phyloP scores from a whole-genome alignment of 306 rosid species.

The Cicer judaicum region DNA sequence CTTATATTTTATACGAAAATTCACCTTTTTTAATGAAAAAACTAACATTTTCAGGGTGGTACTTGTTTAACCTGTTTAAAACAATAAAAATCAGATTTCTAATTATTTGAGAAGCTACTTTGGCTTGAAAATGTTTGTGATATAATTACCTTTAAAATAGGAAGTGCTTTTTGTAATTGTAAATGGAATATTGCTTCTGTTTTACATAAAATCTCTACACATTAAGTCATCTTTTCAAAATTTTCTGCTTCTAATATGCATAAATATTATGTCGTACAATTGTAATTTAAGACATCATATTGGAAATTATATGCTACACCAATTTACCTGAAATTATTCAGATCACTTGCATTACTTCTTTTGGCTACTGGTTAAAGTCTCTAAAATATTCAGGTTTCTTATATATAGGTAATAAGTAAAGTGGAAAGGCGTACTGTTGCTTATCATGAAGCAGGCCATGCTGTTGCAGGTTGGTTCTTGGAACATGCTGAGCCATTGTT shows the following conservation, averaged over 20 bases:
- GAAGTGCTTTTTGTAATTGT: neutral
- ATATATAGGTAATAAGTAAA: slow-evolving; percentile 87
- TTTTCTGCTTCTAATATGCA: slow-evolving; percentile 12
- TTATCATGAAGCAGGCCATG: slow-evolving; percentile 97
- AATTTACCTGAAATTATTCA: slow-evolving; percentile 17
- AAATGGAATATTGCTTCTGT: neutral
- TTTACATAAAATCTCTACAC: neutral
- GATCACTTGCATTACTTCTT: neutral
- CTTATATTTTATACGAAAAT: neutral
- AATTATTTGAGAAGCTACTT: neutral
- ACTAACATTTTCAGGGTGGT: neutral
- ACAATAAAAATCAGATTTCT: neutral
- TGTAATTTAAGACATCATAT: neutral
- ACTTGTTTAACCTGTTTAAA: neutral
- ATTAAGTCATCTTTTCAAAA: neutral
- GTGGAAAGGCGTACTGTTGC: slow-evolving; percentile 93
- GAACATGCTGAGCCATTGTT: slow-evolving; percentile 85
- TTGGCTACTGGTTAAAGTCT: slow-evolving; percentile 18
- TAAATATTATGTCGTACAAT: neutral
- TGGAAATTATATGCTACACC: slow-evolving; percentile 3
- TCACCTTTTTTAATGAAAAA: neutral
- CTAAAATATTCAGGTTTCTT: slow-evolving; percentile 30
- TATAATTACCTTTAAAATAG: neutral
- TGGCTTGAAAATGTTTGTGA: neutral
- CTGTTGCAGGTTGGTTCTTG: slow-evolving; percentile 94